Evolutionary conservation across 2,329 filamentous ascomycete species (phyloP), one percentile per base, ranked within the genome.

Genomic region (Ophiostoma ips): DNA sequence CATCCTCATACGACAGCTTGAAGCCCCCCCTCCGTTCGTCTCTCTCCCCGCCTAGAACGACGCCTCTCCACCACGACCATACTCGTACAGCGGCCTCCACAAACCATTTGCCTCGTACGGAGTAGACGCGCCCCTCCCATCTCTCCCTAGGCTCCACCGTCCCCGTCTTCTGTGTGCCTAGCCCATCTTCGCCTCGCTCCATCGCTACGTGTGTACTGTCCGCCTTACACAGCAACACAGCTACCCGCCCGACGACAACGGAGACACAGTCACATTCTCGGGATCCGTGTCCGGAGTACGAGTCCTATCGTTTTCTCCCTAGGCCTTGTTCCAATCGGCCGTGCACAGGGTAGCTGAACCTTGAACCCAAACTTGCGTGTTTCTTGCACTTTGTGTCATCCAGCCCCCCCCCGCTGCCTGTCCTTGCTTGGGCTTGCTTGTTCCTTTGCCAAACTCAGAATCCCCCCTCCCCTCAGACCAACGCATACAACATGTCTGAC

Each of bases 401-500:
- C 18, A 21, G 37, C 37, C 37, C 37, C 19, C 37, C 19, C 19
- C 37, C 37, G 18, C 37, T 12, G 37, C n/a, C 36, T 38, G 13
- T 18, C 36, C 36, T 38, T 13, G 36, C 36, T 24, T 13, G n/a
- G 24, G 13, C 11, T 24, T 40, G 37, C 19, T 31, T 31, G n/a
- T n/a, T n/a, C n/a, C 40, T 24, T 31, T 44, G 40, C n/a, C 24
- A 28, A n/a, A n/a, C 41, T 33, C 15, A n/a, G 28, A 13, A 5
- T n/a, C 24, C 40, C 41, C n/a, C 12, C 7, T 30, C 30, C 43
- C 18, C 28, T 15, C 30, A 11, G 13, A 46, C 34, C 16, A 46
- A 12, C 19, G 28, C 24, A 19, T n/a, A 13, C 43, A 50, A 53
- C 45, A 58, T 59, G 58, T 49, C 56, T 28, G 56, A 57, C 31